These are phyloP conservation scores for Volutella citrinella DNA, from an alignment of 2,329 filamentous ascomycete species.

Conservation along the genomic window DNA sequence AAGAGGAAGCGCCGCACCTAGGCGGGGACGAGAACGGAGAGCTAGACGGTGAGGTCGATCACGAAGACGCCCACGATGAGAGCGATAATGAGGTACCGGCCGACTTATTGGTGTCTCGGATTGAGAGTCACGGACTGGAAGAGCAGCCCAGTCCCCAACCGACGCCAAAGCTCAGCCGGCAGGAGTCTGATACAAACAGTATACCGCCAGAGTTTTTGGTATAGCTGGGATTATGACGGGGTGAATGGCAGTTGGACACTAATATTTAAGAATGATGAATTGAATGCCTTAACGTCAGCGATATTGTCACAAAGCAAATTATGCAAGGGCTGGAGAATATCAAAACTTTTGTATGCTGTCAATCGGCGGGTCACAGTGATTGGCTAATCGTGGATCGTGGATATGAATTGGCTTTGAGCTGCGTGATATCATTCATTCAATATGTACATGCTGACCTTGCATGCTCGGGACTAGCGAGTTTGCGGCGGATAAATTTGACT, in stretches of 20 bases:
- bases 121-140: conserved; percentile 23
- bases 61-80: conserved; percentile 18
- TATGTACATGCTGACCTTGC: conserved; percentile 19
- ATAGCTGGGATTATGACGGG: conserved; percentile 34
- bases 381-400: too few relatives aligned
- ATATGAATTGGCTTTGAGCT: conserved; percentile 7
- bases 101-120: conserved; percentile 36
- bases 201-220: conserved; percentile 52
- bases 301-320: too few relatives aligned
- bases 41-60: conserved; percentile 5
- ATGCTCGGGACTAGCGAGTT: too few relatives aligned
- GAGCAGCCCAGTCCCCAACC: conserved; percentile 13
- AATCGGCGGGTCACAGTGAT: too few relatives aligned
- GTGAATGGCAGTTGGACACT: conserved; percentile 11
- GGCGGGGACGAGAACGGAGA: too few relatives aligned
- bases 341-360: too few relatives aligned
- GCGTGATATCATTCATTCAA: conserved; percentile 21
- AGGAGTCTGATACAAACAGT: too few relatives aligned
- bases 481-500: too few relatives aligned
- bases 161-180: too few relatives aligned
- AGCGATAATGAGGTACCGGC: conserved; percentile 43
- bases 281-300: too few relatives aligned
- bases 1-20: conserved; percentile 4
- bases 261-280: neutral
- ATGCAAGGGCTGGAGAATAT: too few relatives aligned